phyloP scores from a whole-genome alignment of 2,329 filamentous ascomycete species.

The Aureobasidium sp. region DNA sequence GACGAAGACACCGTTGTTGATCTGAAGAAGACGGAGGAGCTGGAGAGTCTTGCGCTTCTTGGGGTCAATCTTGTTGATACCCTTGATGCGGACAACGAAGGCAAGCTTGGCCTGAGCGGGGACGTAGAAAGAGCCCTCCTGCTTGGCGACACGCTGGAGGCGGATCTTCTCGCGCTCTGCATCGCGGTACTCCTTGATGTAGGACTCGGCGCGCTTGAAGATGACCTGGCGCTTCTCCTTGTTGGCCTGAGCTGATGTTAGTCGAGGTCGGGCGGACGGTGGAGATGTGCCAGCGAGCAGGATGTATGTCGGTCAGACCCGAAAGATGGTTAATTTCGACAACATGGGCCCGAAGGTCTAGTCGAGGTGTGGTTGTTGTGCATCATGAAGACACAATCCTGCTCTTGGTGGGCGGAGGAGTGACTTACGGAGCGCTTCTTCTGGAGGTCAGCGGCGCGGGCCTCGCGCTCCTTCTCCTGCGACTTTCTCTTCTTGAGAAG shows the following conservation, averaged over 20 bases:
- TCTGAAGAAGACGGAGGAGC: slow-evolving; percentile 98
- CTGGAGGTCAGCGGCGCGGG: slow-evolving; percentile 69
- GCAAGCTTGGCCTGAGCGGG: slow-evolving; percentile 91
- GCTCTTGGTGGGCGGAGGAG: slow-evolving; percentile 19
- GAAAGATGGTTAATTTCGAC: slow-evolving; percentile 99
- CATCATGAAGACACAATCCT: slow-evolving; percentile 67
- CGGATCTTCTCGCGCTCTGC: slow-evolving; percentile 97
- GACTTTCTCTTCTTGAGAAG: slow-evolving; percentile 99
- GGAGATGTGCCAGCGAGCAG: not conserved
- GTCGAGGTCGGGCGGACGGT: slow-evolving; percentile 18
- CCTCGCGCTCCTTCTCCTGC: slow-evolving; percentile 97
- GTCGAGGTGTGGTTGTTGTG: slow-evolving; percentile 70
- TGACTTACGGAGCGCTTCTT: slow-evolving; percentile 84
- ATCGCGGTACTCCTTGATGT: slow-evolving; percentile 99
- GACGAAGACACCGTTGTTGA: slow-evolving; percentile 99
- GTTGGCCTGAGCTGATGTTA: slow-evolving; percentile 62
- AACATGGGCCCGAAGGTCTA: slow-evolving; percentile 91
- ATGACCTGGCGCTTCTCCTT: slow-evolving; percentile 98
- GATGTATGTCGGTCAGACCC: slow-evolving; percentile 65
- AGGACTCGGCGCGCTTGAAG: slow-evolving; percentile 99
- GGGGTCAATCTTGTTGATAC: slow-evolving; percentile 99
- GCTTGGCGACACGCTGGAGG: slow-evolving; percentile 80
- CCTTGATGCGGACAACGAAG: slow-evolving; percentile 99
- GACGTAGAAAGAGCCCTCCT: slow-evolving; percentile 89
- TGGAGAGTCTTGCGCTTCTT: slow-evolving; percentile 99